Conservation (phyloP, 2,329 filamentous ascomycete genomes). For the Albifimbria verrucaria region DNA sequence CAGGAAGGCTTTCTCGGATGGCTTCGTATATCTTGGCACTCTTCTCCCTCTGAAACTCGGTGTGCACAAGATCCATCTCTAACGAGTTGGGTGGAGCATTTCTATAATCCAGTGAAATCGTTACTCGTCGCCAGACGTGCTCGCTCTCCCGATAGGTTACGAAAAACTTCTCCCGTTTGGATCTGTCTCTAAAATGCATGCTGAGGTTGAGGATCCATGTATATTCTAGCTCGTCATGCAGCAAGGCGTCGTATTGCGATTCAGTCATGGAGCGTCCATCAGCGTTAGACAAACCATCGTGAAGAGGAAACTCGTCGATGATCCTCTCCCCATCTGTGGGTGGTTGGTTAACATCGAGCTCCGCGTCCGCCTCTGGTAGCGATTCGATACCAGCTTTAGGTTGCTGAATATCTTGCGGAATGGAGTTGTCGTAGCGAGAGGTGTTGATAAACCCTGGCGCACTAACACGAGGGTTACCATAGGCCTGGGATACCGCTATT, state of each 20-base stretch:
- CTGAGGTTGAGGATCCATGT: slow-evolving; percentile 96
- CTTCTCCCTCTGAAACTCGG: slow-evolving; percentile 87
- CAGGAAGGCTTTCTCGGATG: slow-evolving; percentile 84
- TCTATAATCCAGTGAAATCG: slow-evolving; percentile 90
- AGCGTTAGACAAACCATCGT: slow-evolving; percentile 28
- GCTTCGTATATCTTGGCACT: slow-evolving; percentile 90
- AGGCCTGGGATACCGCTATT: slow-evolving; percentile 16
- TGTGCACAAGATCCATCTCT: slow-evolving; percentile 74
- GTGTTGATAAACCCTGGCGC: slow-evolving; percentile 42
- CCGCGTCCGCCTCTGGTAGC: slow-evolving; percentile 2
- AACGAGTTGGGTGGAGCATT: slow-evolving; percentile 75
- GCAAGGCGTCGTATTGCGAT: slow-evolving; percentile 57
- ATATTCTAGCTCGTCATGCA: slow-evolving; percentile 79
- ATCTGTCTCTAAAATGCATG: slow-evolving; percentile 96
- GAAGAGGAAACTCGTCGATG: slow-evolving; percentile 15
- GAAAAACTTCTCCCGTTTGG: slow-evolving; percentile 95
- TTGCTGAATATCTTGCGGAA: slow-evolving; percentile 14
- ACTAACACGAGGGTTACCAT: slow-evolving; percentile 39
- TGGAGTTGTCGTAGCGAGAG: slow-evolving; percentile 14
- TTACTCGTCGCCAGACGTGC: slow-evolving; percentile 80
- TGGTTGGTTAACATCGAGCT: not conserved
- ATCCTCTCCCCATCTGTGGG: not conserved
- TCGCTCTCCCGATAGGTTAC: slow-evolving; percentile 85
- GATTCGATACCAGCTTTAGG: slow-evolving; percentile 11
- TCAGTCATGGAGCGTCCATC: slow-evolving; percentile 48